These are phyloP conservation scores for Backusella mclennaniae DNA, from an alignment of 192 early-diverging fungal genomes.

Conservation along the genomic window DNA sequence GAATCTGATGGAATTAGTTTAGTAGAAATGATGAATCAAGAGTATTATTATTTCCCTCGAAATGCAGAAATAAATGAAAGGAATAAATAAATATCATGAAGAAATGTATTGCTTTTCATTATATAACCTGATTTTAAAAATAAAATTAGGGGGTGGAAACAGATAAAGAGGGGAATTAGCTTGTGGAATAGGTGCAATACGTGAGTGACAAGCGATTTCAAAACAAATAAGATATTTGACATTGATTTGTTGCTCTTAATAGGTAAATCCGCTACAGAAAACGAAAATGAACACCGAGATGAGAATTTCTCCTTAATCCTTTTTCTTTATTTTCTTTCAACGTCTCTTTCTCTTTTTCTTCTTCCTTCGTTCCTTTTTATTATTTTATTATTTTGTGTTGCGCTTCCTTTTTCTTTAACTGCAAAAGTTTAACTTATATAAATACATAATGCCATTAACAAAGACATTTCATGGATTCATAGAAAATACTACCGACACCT, in stretches of 20 bases:
- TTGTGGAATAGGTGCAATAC: background rate
- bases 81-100: background rate
- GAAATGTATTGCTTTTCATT: background rate
- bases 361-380: slow-evolving; percentile 6
- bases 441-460: slow-evolving; percentile 20
- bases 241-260: slow-evolving; percentile 1
- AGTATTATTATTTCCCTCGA: background rate
- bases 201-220: background rate
- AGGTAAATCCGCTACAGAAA: background rate
- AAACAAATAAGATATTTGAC: slow-evolving; percentile 14
- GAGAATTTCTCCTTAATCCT: slow-evolving; percentile 3
- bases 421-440: background rate
- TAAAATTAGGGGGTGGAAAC: background rate
- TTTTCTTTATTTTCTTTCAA: slow-evolving; percentile 7
- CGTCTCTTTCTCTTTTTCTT: background rate
- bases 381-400: slow-evolving; percentile 4
- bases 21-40: background rate
- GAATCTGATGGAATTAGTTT: background rate
- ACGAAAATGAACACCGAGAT: slow-evolving; percentile 10
- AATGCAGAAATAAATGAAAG: background rate
- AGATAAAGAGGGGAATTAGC: background rate
- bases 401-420: background rate
- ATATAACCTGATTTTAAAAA: background rate
- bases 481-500: slow-evolving; percentile 26
- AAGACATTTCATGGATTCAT: slow-evolving; percentile 33